Evolutionary conservation across 805 yeast species (phyloP), one percentile per base, ranked within the genome.

Genomic region (Barnettozyma sp.): DNA sequence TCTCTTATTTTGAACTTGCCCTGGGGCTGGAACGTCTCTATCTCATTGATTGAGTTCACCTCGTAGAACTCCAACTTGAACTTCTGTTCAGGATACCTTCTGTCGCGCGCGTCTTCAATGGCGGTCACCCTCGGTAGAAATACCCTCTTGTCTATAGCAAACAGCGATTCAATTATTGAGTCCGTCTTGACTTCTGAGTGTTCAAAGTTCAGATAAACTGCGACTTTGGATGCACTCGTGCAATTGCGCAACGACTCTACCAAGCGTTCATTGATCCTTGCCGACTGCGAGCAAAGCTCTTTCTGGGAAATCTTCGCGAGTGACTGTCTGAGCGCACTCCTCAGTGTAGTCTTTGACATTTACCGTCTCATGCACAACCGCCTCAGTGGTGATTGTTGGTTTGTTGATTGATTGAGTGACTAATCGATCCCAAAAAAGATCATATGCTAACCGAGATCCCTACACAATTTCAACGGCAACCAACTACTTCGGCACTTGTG

Each of bases 121-220:
- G 33, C 25, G 4, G 45, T 32, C 39, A 78, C 73, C 26, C 72
- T 62, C 0, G 92, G 88, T 7, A 81, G 55, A 46, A 64, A 83
- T 0, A 82, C 78, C 2, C 42, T 34, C 42, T 78, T 80, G 2
- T 66, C 60, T 33, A 62, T 56, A 1, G 50, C 50, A 37, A 82
- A 76, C 8, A 83, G 72, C 13, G 62, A 41, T 29, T 62, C 46
- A 3, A 88, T 71, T 9, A 87, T 56, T 1, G 52, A 54, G 8
- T 55, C 48, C 0, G 96, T 87, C 38, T 71, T 71, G 2, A 82
- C 63, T 56, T 88, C 97, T 34, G 76, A 68, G 15, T 58, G 45
- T 2, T 80, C 85, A 87, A 88, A 80, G 54, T 72, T 76, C 82
- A 87, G 73, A 50, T 74, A 88, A 21, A 85, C 51, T 0, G 81